Base-by-base conservation (phyloP, 2,329 filamentous ascomycete genomes). In the Trichoderma atroviride region DNA sequence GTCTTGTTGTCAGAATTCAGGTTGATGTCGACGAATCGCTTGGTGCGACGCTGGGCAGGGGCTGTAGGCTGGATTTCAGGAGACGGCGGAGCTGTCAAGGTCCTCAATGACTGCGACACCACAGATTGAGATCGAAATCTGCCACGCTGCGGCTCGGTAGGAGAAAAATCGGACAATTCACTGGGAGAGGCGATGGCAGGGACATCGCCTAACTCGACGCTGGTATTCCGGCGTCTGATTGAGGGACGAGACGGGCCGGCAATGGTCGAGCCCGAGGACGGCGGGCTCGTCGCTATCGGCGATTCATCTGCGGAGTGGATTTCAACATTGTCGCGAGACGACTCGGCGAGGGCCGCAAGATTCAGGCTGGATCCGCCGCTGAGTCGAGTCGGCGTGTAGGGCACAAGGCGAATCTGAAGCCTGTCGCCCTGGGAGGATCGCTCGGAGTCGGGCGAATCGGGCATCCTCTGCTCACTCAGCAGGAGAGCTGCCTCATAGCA, bases 1-100 rank as follows among this genome's bases (percentile, higher is more conserved):
- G 87, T 89, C 77, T 87, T 87, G 76, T 87, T 87, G 76, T 89
- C 85, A 6, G 85, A 76, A 73, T 88, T 82, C 33, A 89, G 78
- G 65, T 81, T 82, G 70, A 89, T 78, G 65, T 81, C 82, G 70
- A 89, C 83, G 35, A 83, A 75, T 71, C 83, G 76, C 24, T 71
- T 75, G 11, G 66, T 57, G 47, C 78, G 78, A 57, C 76, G 75
- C 50, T 62, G 62, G 14, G 77, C 76, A 24, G 78, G 71, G 13
- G 77, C 74, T 27, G 75, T 27, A 14, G 68, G 53, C n/a, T 53
- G 37, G 69, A 35, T 55, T 57, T 77, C 75, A 4, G 66, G 52
- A 13, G 55, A 68, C n/a, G 69, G 35, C 31, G 68, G 67, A 16
- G 69, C 52, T 19, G 69, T 68, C n/a, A 71, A 71, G n/a, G 61